phyloP scores from a whole-genome alignment of 108 stramenopile genomes.

The Pelagomonas calceolata region DNA sequence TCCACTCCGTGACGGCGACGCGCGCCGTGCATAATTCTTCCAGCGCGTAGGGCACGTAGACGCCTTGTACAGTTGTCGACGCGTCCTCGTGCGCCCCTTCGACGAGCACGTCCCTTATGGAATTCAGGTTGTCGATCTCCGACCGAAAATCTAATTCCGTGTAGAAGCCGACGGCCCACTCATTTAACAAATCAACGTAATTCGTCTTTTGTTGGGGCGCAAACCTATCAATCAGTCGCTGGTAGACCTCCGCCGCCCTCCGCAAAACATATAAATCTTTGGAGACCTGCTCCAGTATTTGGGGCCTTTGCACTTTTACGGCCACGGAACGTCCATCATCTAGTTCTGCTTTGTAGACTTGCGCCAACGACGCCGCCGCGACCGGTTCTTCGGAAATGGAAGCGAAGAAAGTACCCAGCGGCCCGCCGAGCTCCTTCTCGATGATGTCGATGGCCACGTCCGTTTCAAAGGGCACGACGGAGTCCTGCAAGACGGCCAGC shows the following conservation, averaged over 20 bases:
- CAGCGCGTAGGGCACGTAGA: constrained; percentile 64
- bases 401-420: constrained; percentile 68
- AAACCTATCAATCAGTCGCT: constrained; percentile 68
- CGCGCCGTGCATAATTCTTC: constrained; percentile 60
- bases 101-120: constrained; percentile 41
- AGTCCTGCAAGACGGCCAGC: constrained; percentile 73
- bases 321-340: constrained; percentile 70
- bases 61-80: constrained; percentile 27
- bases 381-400: constrained; percentile 73
- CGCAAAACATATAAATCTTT: constrained; percentile 77
- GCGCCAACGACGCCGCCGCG: constrained; percentile 69
- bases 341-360: constrained; percentile 68
- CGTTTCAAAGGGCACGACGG: constrained; percentile 72
- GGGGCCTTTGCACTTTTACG: constrained; percentile 75
- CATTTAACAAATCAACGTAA: constrained; percentile 69
- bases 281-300: constrained; percentile 61
- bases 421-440: constrained; percentile 67
- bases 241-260: constrained; percentile 70
- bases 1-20: constrained; percentile 70
- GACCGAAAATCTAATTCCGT: constrained; percentile 58
- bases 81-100: constrained; percentile 38
- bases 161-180: constrained; percentile 79
- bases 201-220: constrained; percentile 76
- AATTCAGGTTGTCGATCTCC: constrained; percentile 64
- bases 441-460: constrained; percentile 61